Evolutionary conservation across 768 basidiomycete genomes (phyloP), one percentile per base, ranked within the genome.

Genomic region (Saitozyma sp.): DNA sequence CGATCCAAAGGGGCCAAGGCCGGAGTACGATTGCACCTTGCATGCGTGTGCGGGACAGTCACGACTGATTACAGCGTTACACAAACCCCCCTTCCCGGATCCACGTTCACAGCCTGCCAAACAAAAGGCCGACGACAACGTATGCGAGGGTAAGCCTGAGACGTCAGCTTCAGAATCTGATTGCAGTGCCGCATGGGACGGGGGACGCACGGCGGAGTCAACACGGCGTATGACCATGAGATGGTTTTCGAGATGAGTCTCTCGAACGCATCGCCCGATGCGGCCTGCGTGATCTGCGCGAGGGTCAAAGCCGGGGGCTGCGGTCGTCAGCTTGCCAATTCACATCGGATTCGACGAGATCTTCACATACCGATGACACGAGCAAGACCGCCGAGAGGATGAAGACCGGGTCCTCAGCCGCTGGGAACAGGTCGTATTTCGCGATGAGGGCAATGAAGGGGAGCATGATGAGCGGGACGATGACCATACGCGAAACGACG

Each of bases 181-280:
- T 49, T 14, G 48, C 59, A 20, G 54, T 62, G 52, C 54, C 29
- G 29, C 29, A 29, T 29, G 29, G 29, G n/a, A n/a, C n/a, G n/a
- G n/a, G n/a, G 59, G 39, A 67, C 74, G 61, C 52, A 83, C 2
- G 90, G 89, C 2, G 93, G 92, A 0, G 93, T 94, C 59, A 93
- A 82, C 41, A 92, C 80, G 68, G 90, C 92, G 74, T 95, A 97
- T 2, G 88, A 84, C 91, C 92, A 93, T 77, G 92, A 92, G 62
- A 97, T 91, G 0, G 94, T 97, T 57, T 90, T 85, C 63, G 87
- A 88, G 77, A 96, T 89, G 42, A 97, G 84, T 0, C 92, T 83
- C 81, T 97, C 95, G 74, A 98, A 97, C 0, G 90, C 87, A 71
- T 91, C 91, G 3, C 91, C 90, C 0, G 82, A 88, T 1, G 88